Evolutionary conservation across 768 basidiomycete genomes (phyloP).

Genomic region (Lactarius sp.): DNA sequence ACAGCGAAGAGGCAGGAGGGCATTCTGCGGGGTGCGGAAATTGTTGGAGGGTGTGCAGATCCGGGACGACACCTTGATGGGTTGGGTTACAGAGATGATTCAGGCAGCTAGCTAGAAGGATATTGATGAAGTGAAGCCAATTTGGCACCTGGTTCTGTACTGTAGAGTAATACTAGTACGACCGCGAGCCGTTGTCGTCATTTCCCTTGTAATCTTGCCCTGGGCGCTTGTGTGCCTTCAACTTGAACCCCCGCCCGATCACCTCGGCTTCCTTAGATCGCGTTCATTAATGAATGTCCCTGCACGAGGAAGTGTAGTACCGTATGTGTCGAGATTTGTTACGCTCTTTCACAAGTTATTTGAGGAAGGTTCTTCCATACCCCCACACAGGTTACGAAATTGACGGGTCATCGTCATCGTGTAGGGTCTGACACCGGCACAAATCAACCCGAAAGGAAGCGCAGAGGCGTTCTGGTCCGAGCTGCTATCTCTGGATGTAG

Average conservation of each 20-base stretch:
- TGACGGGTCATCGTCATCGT: background rate
- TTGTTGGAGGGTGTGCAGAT: conserved; percentile 63
- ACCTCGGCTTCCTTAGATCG: background rate
- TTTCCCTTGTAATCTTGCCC: background rate
- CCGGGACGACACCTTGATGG: conserved; percentile 54
- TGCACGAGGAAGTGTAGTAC: conserved; percentile 17
- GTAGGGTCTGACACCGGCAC: conserved; percentile 41
- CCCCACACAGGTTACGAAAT: background rate
- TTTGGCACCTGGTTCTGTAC: too few relatives aligned
- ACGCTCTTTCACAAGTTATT: conserved; percentile 46
- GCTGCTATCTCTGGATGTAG: conserved; percentile 48
- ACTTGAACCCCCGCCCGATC: background rate
- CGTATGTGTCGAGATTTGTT: conserved; percentile 45
- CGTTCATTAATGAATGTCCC: conserved; percentile 10
- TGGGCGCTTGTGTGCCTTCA: background rate
- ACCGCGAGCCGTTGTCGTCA: background rate
- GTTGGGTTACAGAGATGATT: conserved; percentile 59
- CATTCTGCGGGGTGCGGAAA: conserved; percentile 57
- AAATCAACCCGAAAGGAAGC: conserved; percentile 43
- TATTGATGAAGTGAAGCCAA: background rate
- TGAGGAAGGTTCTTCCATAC: conserved; percentile 31
- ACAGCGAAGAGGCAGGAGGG: conserved; percentile 63
- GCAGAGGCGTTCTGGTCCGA: conserved; percentile 48
- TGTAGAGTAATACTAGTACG: too few relatives aligned
- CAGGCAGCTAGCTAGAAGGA: conserved; percentile 33